Evolutionary conservation across 805 yeast genomes (phyloP).

Genomic region (Kodamaea nitidulidarum): DNA sequence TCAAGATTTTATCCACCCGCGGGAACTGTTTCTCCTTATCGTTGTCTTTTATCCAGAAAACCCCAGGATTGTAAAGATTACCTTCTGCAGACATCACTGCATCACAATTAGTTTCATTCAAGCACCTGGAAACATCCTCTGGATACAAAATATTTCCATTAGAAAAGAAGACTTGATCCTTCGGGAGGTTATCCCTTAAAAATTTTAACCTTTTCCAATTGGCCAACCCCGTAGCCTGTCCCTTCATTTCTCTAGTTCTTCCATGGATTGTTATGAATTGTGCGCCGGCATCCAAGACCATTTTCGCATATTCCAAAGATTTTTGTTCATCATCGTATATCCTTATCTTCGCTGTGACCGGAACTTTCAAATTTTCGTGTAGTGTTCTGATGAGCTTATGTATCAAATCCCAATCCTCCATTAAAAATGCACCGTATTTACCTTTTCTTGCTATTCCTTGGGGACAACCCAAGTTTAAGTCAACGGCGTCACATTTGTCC

Average conservation of each 20-base stretch:
- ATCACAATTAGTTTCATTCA: conserved; percentile 64
- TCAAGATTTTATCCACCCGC: conserved; percentile 72
- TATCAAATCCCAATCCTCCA: conserved; percentile 95
- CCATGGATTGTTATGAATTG: conserved; percentile 95
- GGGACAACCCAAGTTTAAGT: conserved; percentile 94
- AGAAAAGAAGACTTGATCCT: conserved; percentile 82
- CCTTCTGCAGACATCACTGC: conserved; percentile 99
- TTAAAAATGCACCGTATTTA: conserved; percentile 88
- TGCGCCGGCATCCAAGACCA: conserved; percentile 91
- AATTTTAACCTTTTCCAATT: conserved; percentile 81
- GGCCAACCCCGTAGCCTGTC: conserved; percentile 92
- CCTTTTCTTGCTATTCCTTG: conserved; percentile 97
- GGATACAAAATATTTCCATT: conserved; percentile 95
- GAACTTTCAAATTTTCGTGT: conserved; percentile 71
- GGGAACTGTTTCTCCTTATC: conserved; percentile 69
- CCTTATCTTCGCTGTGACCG: conserved; percentile 94
- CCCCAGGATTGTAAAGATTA: conserved; percentile 87
- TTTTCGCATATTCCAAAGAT: conserved; percentile 78
- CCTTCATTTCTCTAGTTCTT: conserved; percentile 95
- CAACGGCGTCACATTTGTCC: conserved; percentile 90
- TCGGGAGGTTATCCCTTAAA: conserved; percentile 71
- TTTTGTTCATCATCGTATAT: conserved; percentile 82
- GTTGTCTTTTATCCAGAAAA: conserved; percentile 56
- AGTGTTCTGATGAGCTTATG: conserved; percentile 64
- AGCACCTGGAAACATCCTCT: conserved; percentile 71